phyloP scores from a whole-genome alignment of 2,329 filamentous ascomycete species.

The Aspergillus viridinutans region DNA sequence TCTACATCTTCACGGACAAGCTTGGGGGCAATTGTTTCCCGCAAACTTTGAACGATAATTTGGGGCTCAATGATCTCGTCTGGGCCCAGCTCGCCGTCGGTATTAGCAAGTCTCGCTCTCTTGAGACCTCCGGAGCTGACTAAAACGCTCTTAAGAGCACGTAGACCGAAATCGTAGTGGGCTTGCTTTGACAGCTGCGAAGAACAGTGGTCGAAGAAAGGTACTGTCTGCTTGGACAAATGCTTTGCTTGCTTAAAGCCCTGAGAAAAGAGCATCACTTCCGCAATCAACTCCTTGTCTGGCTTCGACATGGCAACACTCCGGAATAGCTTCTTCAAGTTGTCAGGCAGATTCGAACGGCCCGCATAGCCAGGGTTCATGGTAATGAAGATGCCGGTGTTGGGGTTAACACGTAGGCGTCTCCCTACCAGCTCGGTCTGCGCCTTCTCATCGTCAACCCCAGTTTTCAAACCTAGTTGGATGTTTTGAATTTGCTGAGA shows the following conservation, averaged over 20 bases:
- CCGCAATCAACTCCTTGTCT: slow-evolving; percentile 97
- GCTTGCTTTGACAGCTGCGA: slow-evolving; percentile 85
- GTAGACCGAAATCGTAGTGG: slow-evolving; percentile 97
- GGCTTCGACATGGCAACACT: slow-evolving; percentile 99
- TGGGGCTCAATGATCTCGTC: slow-evolving; percentile 84
- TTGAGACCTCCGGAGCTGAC: slow-evolving; percentile 97
- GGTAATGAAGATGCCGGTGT: slow-evolving; percentile 98
- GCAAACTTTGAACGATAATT: slow-evolving; percentile 96
- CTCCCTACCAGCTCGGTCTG: slow-evolving; percentile 94
- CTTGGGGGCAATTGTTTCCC: slow-evolving; percentile 97
- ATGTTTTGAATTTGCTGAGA: slow-evolving; percentile 99
- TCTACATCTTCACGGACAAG: slow-evolving; percentile 89
- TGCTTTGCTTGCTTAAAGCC: slow-evolving; percentile 96
- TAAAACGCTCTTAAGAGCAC: slow-evolving; percentile 96
- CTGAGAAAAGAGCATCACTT: slow-evolving; percentile 99
- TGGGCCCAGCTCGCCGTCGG: slow-evolving; percentile 55
- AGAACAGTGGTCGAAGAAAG: slow-evolving; percentile 93
- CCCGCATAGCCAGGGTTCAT: slow-evolving; percentile 99
- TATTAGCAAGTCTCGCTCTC: slow-evolving; percentile 66
- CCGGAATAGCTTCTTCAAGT: slow-evolving; percentile 98
- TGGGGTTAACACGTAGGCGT: slow-evolving; percentile 80
- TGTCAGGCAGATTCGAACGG: slow-evolving; percentile 95
- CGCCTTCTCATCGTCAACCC: slow-evolving; percentile 71
- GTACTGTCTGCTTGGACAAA: slow-evolving; percentile 91
- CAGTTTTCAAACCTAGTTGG: slow-evolving; percentile 87